Conservation (phyloP, 805 yeast species). For the Clavispora fructus region DNA sequence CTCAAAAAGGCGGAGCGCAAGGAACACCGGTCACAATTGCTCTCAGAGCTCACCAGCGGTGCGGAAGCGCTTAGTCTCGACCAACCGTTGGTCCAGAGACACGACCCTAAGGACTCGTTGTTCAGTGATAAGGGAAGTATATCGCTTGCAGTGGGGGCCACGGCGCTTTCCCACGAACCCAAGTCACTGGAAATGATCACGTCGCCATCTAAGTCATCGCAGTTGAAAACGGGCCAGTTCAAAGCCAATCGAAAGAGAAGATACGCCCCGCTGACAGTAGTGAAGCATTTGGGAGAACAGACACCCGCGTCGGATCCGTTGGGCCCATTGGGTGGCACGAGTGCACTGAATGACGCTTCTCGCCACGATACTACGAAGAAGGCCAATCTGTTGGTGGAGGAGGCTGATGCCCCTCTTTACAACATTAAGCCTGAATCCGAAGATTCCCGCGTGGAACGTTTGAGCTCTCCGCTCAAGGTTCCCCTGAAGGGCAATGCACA, state of each 20-base stretch:
- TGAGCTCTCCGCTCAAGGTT: neutral
- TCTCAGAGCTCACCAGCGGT: slow-evolving; percentile 12
- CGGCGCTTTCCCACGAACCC: slow-evolving; percentile 6
- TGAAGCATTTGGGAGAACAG: slow-evolving; percentile 21
- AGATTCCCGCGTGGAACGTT: slow-evolving; percentile 12
- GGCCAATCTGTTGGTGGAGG: slow-evolving; percentile 35
- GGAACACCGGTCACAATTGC: slow-evolving; percentile 18
- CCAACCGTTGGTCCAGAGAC: slow-evolving; percentile 6
- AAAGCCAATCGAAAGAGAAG: slow-evolving; percentile 28
- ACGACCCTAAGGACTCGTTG: slow-evolving; percentile 21
- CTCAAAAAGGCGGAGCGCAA: slow-evolving; percentile 31
- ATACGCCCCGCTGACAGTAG: slow-evolving; percentile 24
- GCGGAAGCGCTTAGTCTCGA: slow-evolving; percentile 7
- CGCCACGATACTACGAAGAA: slow-evolving; percentile 20
- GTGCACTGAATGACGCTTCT: slow-evolving; percentile 2
- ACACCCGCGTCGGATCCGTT: slow-evolving; percentile 11
- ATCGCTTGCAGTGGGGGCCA: neutral
- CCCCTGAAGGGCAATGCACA: neutral
- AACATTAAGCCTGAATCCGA: slow-evolving; percentile 24
- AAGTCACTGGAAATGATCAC: neutral
- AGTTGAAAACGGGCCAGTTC: slow-evolving; percentile 24
- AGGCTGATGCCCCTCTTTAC: slow-evolving; percentile 53
- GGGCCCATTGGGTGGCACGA: slow-evolving; percentile 24
- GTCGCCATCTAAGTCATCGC: slow-evolving; percentile 8
- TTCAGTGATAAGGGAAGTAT: slow-evolving; percentile 26